Conservation (phyloP, 495 filamentous ascomycete species). For the Annulohypoxylon nitens region DNA sequence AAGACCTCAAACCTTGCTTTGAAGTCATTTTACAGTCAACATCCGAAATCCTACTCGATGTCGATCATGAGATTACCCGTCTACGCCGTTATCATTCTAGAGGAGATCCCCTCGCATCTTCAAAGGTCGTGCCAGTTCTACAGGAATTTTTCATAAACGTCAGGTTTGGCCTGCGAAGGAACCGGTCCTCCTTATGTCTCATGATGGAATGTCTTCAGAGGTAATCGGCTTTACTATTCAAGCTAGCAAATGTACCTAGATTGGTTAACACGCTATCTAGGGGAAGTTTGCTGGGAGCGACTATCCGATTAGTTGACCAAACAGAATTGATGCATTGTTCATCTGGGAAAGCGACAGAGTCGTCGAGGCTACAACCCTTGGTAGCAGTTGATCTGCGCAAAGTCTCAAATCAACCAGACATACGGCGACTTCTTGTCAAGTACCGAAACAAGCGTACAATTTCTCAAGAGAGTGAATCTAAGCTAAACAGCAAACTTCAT, state of each 20-base stretch:
- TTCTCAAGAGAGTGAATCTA: slow-evolving; percentile 10
- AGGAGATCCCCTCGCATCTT: slow-evolving; percentile 40
- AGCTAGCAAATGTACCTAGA: background rate
- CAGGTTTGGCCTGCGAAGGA: slow-evolving; percentile 31
- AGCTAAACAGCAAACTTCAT: slow-evolving; percentile 25
- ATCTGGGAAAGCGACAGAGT: background rate
- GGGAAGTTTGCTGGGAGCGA: slow-evolving; percentile 28
- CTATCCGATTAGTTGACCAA: slow-evolving; percentile 37
- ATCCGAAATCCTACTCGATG: slow-evolving; percentile 40
- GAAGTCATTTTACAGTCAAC: slow-evolving; percentile 40
- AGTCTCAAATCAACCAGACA: slow-evolving; percentile 21
- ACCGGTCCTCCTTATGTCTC: slow-evolving; percentile 37
- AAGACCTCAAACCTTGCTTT: slow-evolving; percentile 33
- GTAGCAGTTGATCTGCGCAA: slow-evolving; percentile 35
- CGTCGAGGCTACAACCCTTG: slow-evolving; percentile 33
- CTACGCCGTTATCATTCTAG: slow-evolving; percentile 30
- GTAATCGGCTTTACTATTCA: background rate
- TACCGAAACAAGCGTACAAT: slow-evolving; percentile 23
- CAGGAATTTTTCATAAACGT: slow-evolving; percentile 43
- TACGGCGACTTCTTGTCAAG: slow-evolving; percentile 32
- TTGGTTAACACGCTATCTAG: slow-evolving; percentile 9
- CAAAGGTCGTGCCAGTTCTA: slow-evolving; percentile 30
- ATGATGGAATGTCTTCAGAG: slow-evolving; percentile 43
- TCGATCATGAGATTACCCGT: slow-evolving; percentile 36
- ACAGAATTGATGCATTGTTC: slow-evolving; percentile 1